Conservation (phyloP, 495 filamentous ascomycete species). For the Lophium mytilinum region DNA sequence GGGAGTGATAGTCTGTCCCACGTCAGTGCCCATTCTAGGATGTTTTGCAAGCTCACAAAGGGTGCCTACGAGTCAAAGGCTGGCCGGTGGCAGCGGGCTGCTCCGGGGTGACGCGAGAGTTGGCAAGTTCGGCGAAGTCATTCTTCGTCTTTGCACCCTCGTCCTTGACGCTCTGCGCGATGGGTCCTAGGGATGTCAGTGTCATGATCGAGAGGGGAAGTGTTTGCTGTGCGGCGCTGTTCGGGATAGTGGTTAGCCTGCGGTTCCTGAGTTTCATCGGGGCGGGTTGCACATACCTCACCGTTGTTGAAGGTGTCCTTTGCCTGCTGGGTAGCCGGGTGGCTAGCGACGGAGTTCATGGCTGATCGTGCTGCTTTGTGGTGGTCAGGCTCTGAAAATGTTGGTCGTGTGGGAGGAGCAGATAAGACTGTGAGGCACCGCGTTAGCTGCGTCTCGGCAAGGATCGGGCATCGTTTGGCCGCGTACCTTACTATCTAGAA, state of each 20-base stretch:
- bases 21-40: slow-evolving; percentile 8
- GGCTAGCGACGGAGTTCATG: slow-evolving; percentile 33
- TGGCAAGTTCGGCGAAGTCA: slow-evolving; percentile 71
- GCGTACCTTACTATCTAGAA: slow-evolving; percentile 34
- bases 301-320: slow-evolving; percentile 28
- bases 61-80: slow-evolving; percentile 64
- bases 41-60: background rate
- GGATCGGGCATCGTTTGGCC: slow-evolving; percentile 3
- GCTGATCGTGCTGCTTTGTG: slow-evolving; percentile 33
- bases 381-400: slow-evolving; percentile 10
- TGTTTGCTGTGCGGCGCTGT: slow-evolving; percentile 9
- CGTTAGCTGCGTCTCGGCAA: slow-evolving; percentile 25
- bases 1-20: slow-evolving; percentile 72
- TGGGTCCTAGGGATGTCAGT: slow-evolving; percentile 48
- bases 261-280: background rate
- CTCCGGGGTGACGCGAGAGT: slow-evolving; percentile 57
- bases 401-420: slow-evolving; percentile 18
- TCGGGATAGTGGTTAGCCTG: slow-evolving; percentile 17
- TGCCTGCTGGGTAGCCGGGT: slow-evolving; percentile 31
- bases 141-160: slow-evolving; percentile 60
- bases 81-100: slow-evolving; percentile 72
- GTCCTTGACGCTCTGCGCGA: slow-evolving; percentile 69
- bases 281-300: slow-evolving; percentile 26
- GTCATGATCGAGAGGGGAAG: background rate
- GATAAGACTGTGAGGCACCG: slow-evolving; percentile 19